Base-by-base conservation (phyloP, 495 filamentous ascomycete species). In the Penicillium subrubescens region DNA sequence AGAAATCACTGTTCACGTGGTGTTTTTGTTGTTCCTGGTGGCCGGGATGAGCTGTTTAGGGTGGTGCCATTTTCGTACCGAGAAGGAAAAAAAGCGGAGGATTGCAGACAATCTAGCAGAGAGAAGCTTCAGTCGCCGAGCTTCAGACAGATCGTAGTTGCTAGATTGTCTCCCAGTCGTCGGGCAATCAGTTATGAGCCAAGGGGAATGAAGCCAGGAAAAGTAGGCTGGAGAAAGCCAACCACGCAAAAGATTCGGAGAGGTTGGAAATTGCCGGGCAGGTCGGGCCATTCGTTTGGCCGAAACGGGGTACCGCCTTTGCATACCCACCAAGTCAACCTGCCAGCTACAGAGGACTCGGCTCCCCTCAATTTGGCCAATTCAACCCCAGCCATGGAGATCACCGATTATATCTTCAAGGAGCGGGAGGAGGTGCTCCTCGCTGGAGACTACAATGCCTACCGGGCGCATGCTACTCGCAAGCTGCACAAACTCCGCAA, bases 371-470 rank as follows among this genome's bases (percentile, higher is more conserved):
- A 60, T 58, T 62, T 43, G 52, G 19, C 33, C 17, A 33, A 52
- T 51, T 65, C 33, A 29, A 39, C 7, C 46, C 43, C 33, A 37
- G 71, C 58, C 58, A 98, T 99, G 95, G 93, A 98, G 60, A 90
- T 98, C 74, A 98, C 95, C 21, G 86, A 86, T 58, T 94, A 90
- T 62, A 83, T 98, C 60, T 85, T 91, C 70, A 86, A 87, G 48
- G 85, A 87, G 44, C 81, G 94, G 41, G 91, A 97, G 72, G 87
- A 91, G 69, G 92, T 89, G 7, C 86, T 97, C 48, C 85, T 96
- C 8, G 86, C 92, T 35, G 95, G 94, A 46, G 93, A 97, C 76
- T 93, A 97, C 79, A 88, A 86, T 76, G 89, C 89, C 33, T 97
- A 98, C 74, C 88, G 91, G 60, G 82, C 79, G 17, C 91, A 94